Evolutionary conservation across 192 early-diverging fungal species (phyloP), one percentile per base, ranked within the genome.

Genomic region (Oehlia diaphana): DNA sequence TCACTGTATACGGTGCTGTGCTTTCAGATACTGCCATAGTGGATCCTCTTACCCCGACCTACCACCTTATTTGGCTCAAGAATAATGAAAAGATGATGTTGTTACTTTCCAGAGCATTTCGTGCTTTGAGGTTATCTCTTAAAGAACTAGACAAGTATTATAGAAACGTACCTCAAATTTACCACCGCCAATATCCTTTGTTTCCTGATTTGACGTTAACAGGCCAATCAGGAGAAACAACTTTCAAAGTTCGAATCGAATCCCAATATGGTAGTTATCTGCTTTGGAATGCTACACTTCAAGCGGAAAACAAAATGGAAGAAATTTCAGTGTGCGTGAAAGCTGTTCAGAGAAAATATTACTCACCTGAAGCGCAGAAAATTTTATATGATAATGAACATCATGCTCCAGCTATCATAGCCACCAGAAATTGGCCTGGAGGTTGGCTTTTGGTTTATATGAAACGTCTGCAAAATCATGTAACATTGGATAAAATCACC

Each of bases 391-490:
- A 39, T 0, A 12, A 0, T 16, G 35, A 16, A 67, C 16, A 67
- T 67, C 21, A 67, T 67, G 23, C 66, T 14, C 28, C 65, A 67
- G 39, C 3, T 1, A 9, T 67, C 31, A 2, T 67, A 31, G 26
- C 26, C 26, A 26, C 26, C 7, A 10, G 8, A 14, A 12, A 35
- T 67, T 14, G 26, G 26, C 66, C 66, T 67, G 66, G 35, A 67
- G 28, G 28, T 35, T 67, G 66, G 28, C 31, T 67, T 67, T 67
- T 67, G 35, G 2, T 67, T 67, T 67, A 67, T 67, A 67, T 67
- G 35, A 35, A 67, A 67, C 16, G 2, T 0, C 66, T 67, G 66
- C 0, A 35, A 0, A 0, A 72, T 23, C 71, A 72, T 6, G 31
- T 12, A 72, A 72, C 33, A 3, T 47, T 72, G 33, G 3, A 72